phyloP scores from a whole-genome alignment of 208 protist genomes.

The Sergeia podlipaevii region DNA sequence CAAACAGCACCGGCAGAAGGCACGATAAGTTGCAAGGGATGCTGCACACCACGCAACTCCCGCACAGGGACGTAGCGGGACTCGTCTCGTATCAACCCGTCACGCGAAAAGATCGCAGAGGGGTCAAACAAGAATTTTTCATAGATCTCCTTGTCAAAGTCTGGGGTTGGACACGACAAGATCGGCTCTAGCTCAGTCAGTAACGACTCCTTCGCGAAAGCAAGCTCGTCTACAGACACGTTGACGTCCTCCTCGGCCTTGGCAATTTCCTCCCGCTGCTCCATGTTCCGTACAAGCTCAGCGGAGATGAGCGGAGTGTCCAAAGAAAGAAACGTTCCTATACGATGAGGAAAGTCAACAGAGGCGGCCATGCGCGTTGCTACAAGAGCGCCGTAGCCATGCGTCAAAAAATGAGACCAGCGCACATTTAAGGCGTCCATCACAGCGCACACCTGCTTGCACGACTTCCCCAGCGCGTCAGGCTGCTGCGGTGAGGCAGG shows the following conservation, averaged over 20 bases:
- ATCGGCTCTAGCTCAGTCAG: constrained; percentile 34
- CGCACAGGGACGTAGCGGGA: constrained; percentile 54
- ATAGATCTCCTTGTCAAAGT: constrained; percentile 6
- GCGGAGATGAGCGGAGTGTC: constrained; percentile 78
- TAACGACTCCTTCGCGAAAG: constrained; percentile 53
- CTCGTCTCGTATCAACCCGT: constrained; percentile 52
- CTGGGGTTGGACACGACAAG: constrained; percentile 32
- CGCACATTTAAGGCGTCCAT: constrained; percentile 78
- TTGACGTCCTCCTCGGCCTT: constrained; percentile 77
- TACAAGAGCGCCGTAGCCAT: constrained; percentile 75
- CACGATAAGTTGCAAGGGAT: constrained; percentile 76
- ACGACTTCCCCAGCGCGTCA: constrained; percentile 49
- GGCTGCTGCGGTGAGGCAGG: constrained; percentile 16
- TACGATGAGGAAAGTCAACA: constrained; percentile 46
- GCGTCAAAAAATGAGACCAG: constrained; percentile 73
- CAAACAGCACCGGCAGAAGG: constrained; percentile 36
- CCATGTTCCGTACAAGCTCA: constrained; percentile 46
- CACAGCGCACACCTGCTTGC: constrained; percentile 60
- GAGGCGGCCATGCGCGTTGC: constrained; percentile 71
- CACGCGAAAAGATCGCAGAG: constrained; percentile 19
- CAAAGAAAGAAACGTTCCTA: constrained; percentile 62
- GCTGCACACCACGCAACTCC: constrained; percentile 51
- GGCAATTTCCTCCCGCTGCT: constrained; percentile 49
- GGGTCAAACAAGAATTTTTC: constrained; percentile 46
- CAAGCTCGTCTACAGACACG: constrained; percentile 49